Evolutionary conservation across 257 asterid species (phyloP).

Genomic region (Leonotis leonurus): DNA sequence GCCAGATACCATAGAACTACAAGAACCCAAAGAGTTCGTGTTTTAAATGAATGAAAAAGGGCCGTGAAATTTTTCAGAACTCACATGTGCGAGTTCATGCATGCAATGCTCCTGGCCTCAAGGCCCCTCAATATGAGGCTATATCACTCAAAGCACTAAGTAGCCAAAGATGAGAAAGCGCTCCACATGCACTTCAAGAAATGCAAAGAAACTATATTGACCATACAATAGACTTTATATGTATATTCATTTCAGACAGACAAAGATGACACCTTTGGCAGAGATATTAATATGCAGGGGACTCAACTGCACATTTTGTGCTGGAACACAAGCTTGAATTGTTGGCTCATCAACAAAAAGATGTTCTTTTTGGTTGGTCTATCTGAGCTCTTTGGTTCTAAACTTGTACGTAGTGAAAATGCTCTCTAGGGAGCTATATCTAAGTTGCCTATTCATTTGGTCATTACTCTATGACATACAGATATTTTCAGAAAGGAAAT

Average conservation of each 20-base stretch:
- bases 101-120: not conserved
- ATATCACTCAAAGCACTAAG: not conserved
- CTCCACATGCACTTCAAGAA: not conserved
- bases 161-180: not conserved
- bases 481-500: not conserved
- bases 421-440: not conserved
- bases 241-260: not conserved
- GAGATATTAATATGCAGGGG: not conserved
- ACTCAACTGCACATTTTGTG: not conserved
- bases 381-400: not conserved
- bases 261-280: not conserved
- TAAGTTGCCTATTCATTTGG: not conserved
- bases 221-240: not conserved
- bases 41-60: not conserved
- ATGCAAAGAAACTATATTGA: not conserved
- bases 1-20: conserved; percentile 95
- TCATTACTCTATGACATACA: not conserved
- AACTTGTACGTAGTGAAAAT: not conserved
- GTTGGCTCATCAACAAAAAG: not conserved
- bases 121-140: conserved; percentile 8
- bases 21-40: conserved; percentile 16
- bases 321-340: not conserved
- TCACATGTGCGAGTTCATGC: not conserved
- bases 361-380: not conserved
- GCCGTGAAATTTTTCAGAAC: not conserved